Evolutionary conservation across 352 stramenopile species (phyloP).

Genomic region (Pilasporangium apinafurcum): DNA sequence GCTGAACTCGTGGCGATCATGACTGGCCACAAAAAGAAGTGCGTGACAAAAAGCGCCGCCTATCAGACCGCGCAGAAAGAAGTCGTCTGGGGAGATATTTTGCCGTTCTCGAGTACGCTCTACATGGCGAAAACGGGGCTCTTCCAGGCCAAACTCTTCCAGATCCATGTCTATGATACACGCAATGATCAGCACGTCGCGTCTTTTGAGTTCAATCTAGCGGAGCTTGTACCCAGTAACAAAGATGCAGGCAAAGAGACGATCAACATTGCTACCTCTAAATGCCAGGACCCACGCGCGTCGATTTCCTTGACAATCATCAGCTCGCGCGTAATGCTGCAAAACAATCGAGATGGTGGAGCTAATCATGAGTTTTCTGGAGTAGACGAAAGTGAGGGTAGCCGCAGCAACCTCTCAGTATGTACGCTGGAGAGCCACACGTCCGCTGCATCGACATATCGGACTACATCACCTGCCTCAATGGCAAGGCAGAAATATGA

Average conservation of each 20-base stretch:
- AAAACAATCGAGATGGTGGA: constrained; percentile 4
- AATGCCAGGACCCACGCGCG: constrained; percentile 55
- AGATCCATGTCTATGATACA: constrained; percentile 57
- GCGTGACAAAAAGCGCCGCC: constrained; percentile 41
- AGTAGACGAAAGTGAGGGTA: constrained; percentile 48
- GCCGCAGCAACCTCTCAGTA: constrained; percentile 50
- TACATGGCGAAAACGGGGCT: constrained; percentile 71
- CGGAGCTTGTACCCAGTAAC: constrained; percentile 52
- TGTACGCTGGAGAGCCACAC: constrained; percentile 50
- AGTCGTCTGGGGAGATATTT: constrained; percentile 67
- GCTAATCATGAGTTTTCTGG: constrained; percentile 10
- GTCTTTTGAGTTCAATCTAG: constrained; percentile 63
- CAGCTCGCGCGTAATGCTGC: constrained; percentile 33
- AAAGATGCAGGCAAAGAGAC: constrained; percentile 63
- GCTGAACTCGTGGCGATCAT: constrained; percentile 54
- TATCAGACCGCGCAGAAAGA: constrained; percentile 46
- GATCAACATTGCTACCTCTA: constrained; percentile 41
- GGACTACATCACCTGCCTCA: background rate
- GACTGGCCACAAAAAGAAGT: constrained; percentile 66
- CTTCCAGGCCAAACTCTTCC: constrained; percentile 64
- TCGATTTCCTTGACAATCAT: constrained; percentile 60
- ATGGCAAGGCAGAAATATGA: no score
- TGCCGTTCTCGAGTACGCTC: constrained; percentile 68
- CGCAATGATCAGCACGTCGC: constrained; percentile 45
- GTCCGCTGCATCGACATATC: constrained; percentile 27